Percentiles rank a stretch among this genome's conserved stretches.
Conservation (phyloP, 1,284 basidiomycete species). For the Melampsora abietis-canadensis region DNA sequence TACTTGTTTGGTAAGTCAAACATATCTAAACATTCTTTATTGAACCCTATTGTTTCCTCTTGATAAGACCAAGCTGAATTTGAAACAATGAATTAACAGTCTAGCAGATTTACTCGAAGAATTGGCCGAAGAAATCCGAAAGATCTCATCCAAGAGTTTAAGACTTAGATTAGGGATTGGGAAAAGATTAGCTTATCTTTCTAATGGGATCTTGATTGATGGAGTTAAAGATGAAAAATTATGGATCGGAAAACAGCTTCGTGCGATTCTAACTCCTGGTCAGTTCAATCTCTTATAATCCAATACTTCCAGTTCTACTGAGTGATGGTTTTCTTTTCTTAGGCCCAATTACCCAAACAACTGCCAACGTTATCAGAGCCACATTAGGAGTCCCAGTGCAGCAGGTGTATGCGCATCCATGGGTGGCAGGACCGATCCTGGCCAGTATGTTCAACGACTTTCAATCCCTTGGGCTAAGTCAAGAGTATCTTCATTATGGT, state of each 20-base stretch:
- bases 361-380: slow-evolving; percentile 13
- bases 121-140: slow-evolving; percentile 10
- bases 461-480: neutral
- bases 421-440: slow-evolving; percentile 11
- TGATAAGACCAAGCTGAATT: neutral
- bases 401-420: slow-evolving; percentile 22
- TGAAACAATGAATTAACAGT: no score
- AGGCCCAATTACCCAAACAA: slow-evolving; percentile 18
- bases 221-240: neutral
- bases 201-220: neutral
- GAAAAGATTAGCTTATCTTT: neutral
- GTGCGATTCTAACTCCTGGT: slow-evolving; percentile 27
- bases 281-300: neutral
- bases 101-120: no score
- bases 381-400: slow-evolving; percentile 13
- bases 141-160: neutral
- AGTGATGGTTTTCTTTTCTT: neutral
- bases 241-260: slow-evolving; percentile 20
- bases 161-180: slow-evolving; percentile 5
- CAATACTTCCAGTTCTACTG: neutral
- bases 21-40: neutral
- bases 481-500: neutral
- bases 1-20: slow-evolving; percentile 18
- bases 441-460: slow-evolving; percentile 13
- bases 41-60: neutral